phyloP scores from a whole-genome alignment of 306 rosid species.

The Malus fusca region DNA sequence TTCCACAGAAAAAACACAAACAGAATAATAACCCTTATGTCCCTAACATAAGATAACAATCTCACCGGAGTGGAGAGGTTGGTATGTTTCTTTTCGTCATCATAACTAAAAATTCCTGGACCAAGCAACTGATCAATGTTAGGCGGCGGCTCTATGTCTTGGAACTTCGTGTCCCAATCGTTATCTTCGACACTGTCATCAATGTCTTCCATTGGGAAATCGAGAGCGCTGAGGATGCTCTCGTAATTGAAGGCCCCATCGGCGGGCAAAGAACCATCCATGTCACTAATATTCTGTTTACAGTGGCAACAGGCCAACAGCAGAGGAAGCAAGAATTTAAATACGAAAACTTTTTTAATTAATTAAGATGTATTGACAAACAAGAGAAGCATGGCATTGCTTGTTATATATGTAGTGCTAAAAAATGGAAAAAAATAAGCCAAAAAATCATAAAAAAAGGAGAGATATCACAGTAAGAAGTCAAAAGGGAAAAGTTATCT shows the following conservation, averaged over 20 bases:
- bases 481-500: slow-evolving; percentile 15
- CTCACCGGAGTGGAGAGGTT: slow-evolving; percentile 46
- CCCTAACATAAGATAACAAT: neutral
- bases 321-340: slow-evolving; percentile 11
- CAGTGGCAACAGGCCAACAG: neutral
- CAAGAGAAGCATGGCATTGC: neutral
- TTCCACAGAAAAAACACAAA: neutral
- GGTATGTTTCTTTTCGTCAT: slow-evolving; percentile 19
- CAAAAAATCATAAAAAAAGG: neutral
- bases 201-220: slow-evolving; percentile 70
- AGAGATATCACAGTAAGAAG: neutral
- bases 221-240: slow-evolving; percentile 28
- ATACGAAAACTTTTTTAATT: neutral
- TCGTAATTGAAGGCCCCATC: slow-evolving; percentile 32
- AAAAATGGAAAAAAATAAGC: neutral
- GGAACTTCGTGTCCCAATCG: slow-evolving; percentile 54
- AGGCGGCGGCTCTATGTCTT: slow-evolving; percentile 36
- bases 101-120: slow-evolving; percentile 14
- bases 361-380: neutral
- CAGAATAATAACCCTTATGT: neutral
- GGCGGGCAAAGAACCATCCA: slow-evolving; percentile 49
- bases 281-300: slow-evolving; percentile 36
- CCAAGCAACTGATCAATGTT: slow-evolving; percentile 33
- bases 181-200: slow-evolving; percentile 39
- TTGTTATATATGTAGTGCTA: neutral